A percentile compares a stretch with the other conserved stretches of the same genome.
Evolutionary conservation across 2,329 filamentous ascomycete genomes (phyloP).

Genomic region (Aspergillus proliferans): DNA sequence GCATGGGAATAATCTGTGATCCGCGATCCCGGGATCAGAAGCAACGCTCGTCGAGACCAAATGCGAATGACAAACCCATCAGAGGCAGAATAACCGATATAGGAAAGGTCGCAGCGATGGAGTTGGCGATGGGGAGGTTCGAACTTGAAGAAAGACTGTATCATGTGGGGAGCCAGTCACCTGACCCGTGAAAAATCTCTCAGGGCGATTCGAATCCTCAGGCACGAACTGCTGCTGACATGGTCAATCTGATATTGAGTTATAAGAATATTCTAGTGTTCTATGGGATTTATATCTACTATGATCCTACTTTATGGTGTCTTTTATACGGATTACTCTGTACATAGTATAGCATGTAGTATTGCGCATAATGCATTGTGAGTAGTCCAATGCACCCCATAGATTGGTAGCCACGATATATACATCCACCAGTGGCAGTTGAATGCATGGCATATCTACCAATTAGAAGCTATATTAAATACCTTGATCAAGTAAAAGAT

Average conservation of each 20-base stretch:
- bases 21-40: slow-evolving; percentile 11
- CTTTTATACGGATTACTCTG: no score
- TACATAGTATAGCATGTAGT: no score
- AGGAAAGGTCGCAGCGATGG: not conserved
- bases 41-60: slow-evolving; percentile 5
- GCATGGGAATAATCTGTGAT: slow-evolving; percentile 20
- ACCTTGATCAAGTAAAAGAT: no score
- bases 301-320: no score
- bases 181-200: slow-evolving; percentile 22
- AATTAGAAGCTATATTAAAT: no score
- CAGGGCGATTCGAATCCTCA: slow-evolving; percentile 11
- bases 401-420: no score
- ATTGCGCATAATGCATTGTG: not conserved
- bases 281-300: no score
- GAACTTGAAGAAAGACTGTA: not conserved
- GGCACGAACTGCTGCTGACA: slow-evolving; percentile 7
- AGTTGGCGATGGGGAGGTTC: slow-evolving; percentile 12
- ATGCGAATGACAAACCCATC: not conserved
- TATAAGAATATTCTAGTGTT: no score
- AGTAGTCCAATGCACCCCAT: not conserved
- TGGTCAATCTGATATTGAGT: no score
- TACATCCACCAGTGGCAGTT: not conserved
- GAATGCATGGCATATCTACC: not conserved
- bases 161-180: slow-evolving; percentile 16
- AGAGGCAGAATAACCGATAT: not conserved